Evolutionary conservation across 31 red algal species (phyloP), one percentile per base, ranked within the genome.

Genomic region (Odonthalia washingtoniensis): DNA sequence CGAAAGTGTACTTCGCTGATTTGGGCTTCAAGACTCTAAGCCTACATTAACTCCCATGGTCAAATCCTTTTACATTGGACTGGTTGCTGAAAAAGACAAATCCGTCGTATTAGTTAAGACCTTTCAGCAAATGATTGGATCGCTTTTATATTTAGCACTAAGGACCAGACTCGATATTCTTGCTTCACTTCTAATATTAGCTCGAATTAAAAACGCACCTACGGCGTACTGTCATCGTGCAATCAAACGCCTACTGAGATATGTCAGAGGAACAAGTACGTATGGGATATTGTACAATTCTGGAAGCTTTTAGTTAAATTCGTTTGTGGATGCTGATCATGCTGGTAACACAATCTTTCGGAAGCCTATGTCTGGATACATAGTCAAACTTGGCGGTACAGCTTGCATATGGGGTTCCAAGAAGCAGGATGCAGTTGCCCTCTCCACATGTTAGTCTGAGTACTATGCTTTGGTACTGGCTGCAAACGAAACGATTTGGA

Each of bases 81-180:
- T 57, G 21, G 49, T 21, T 14, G 49, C 49, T 57, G 49, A 57
- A 21, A 14, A 9, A 57, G 49, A 57, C 21, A 57, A 57, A 57
- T 57, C 49, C 9, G 49, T 57, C 21, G 49, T 57, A 21, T 21
- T 14, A 14, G 21, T 57, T 9, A 57, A 57, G 21, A 57, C 12
- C 12, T 14, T 57, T 57, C 12, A 21, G 49, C 49, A 57, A 57
- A 57, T 69, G 24, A 83, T 83, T 46, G 38, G 63, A 41, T 83
- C 80, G 27, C 80, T 70, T 17, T 63, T 83, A 1, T 83, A 70
- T 36, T 70, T 83, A 64, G 80, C 32, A 83, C 64, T 83, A 3
- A 60, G 65, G 17, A 83, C 61, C 2, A 60, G 80, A 4, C 3
- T 72, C 2, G 80, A 83, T 34, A 80, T 77, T 64, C 53, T 80